Evolutionary conservation across 2,329 filamentous ascomycete genomes (phyloP).

Genomic region (Penicillium sp.): DNA sequence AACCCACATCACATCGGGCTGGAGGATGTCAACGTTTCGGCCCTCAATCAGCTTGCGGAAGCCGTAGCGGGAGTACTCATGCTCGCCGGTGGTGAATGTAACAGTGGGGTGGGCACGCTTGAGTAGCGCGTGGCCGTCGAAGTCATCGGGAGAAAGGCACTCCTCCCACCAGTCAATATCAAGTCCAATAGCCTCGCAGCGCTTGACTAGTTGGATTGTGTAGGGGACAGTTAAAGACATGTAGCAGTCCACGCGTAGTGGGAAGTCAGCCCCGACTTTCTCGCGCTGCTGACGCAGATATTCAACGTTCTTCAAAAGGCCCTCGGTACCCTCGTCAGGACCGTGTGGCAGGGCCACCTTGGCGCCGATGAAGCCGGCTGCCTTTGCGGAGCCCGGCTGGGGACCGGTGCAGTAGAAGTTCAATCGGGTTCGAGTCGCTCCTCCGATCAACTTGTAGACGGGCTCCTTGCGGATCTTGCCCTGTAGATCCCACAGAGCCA

Average conservation of each 20-base stretch:
- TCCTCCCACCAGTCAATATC: constrained; percentile 98
- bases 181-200: constrained; percentile 73
- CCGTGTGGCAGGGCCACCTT: constrained; percentile 90
- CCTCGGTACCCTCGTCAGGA: constrained; percentile 78
- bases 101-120: constrained; percentile 86
- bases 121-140: constrained; percentile 83
- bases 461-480: constrained; percentile 91
- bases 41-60: constrained; percentile 93
- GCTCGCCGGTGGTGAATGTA: constrained; percentile 95
- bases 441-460: constrained; percentile 91
- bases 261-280: constrained; percentile 83
- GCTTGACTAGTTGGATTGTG: constrained; percentile 86
- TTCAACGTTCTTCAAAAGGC: constrained; percentile 84
- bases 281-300: constrained; percentile 83
- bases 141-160: constrained; percentile 86
- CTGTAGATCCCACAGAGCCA: constrained; percentile 88
- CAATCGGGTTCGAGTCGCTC: constrained; percentile 77
- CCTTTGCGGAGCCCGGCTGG: constrained; percentile 74
- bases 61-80: constrained; percentile 91
- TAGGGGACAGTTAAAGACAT: constrained; percentile 94
- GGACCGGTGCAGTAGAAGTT: constrained; percentile 96
- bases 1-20: constrained; percentile 97
- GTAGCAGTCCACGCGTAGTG: constrained; percentile 94
- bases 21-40: constrained; percentile 88
- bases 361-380: constrained; percentile 85